These are phyloP conservation scores for Pulveroboletus sp. DNA, from an alignment of 1,284 basidiomycete species.

Conservation along the genomic window DNA sequence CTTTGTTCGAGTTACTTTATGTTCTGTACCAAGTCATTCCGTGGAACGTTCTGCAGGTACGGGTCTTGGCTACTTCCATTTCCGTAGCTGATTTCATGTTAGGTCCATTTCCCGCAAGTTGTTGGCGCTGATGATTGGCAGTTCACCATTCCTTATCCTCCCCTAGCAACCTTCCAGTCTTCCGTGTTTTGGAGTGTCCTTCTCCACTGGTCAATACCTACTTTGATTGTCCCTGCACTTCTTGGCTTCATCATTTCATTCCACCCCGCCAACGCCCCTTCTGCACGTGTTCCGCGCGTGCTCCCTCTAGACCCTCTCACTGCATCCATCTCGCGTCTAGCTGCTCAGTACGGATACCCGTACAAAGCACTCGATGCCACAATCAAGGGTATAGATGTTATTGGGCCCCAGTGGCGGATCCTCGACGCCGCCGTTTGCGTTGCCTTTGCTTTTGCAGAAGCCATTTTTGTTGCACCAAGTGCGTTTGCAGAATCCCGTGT, in stretches of 20 bases:
- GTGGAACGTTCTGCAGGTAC: slow-evolving; percentile 45
- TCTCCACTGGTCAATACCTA: slow-evolving; percentile 58
- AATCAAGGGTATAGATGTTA: slow-evolving; percentile 44
- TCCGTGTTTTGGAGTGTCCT: slow-evolving; percentile 52
- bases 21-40: slow-evolving; percentile 49
- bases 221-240: slow-evolving; percentile 54
- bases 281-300: slow-evolving; percentile 25
- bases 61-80: slow-evolving; percentile 7
- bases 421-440: slow-evolving; percentile 52
- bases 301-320: slow-evolving; percentile 57
- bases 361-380: slow-evolving; percentile 35
- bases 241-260: slow-evolving; percentile 62
- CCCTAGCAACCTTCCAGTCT: slow-evolving; percentile 44
- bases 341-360: slow-evolving; percentile 56
- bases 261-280: slow-evolving; percentile 41
- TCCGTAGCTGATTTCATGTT: slow-evolving; percentile 18
- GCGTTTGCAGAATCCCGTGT: slow-evolving; percentile 35
- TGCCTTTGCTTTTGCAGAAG: slow-evolving; percentile 65
- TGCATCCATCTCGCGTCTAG: slow-evolving; percentile 59
- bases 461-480: slow-evolving; percentile 41
- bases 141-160: slow-evolving; percentile 47
- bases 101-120: slow-evolving; percentile 22
- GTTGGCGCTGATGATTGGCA: slow-evolving; percentile 12
- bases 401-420: slow-evolving; percentile 54
- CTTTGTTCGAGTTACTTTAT: slow-evolving; percentile 48